Evolutionary conservation across 371 early-diverging fungal genomes (phyloP).

Genomic region (Saksenaea oblongispora): DNA sequence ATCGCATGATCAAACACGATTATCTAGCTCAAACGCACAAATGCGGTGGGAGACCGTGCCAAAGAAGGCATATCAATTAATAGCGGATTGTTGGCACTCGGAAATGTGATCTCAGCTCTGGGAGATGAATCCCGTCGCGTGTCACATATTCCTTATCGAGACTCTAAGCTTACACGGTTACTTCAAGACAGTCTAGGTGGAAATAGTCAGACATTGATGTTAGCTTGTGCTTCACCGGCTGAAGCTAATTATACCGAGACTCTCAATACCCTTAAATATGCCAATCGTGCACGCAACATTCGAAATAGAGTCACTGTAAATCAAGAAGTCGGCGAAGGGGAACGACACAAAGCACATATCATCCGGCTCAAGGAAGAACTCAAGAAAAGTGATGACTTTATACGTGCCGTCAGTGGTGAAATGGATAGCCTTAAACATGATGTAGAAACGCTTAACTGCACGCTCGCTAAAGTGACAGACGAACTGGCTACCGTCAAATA

Average conservation of each 20-base stretch:
- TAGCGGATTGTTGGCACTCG: conserved; percentile 93
- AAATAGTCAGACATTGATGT: conserved; percentile 86
- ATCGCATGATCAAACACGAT: not conserved
- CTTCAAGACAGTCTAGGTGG: conserved; percentile 96
- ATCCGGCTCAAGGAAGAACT: conserved; percentile 38
- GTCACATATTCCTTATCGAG: conserved; percentile 92
- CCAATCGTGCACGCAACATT: conserved; percentile 85
- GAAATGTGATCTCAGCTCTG: conserved; percentile 97
- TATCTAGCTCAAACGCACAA: conserved; percentile 82
- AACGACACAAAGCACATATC: conserved; percentile 31
- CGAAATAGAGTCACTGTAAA: conserved; percentile 68
- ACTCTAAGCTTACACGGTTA: conserved; percentile 94
- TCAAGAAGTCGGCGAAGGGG: conserved; percentile 26
- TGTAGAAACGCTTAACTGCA: conserved; percentile 22
- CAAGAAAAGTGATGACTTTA: conserved; percentile 34
- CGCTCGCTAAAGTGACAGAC: conserved; percentile 7
- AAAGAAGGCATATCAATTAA: conserved; percentile 99
- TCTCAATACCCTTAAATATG: conserved; percentile 87
- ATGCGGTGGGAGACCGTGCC: conserved; percentile 91
- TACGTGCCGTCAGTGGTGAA: conserved; percentile 45
- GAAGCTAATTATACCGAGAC: conserved; percentile 84
- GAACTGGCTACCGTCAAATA: conserved; percentile 27
- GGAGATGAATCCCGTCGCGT: conserved; percentile 75
- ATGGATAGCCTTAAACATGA: conserved; percentile 41
- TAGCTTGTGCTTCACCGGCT: conserved; percentile 87